Evolutionary conservation across 176 grass and related monocot genomes (phyloP).

Genomic region (Musa itinerans): DNA sequence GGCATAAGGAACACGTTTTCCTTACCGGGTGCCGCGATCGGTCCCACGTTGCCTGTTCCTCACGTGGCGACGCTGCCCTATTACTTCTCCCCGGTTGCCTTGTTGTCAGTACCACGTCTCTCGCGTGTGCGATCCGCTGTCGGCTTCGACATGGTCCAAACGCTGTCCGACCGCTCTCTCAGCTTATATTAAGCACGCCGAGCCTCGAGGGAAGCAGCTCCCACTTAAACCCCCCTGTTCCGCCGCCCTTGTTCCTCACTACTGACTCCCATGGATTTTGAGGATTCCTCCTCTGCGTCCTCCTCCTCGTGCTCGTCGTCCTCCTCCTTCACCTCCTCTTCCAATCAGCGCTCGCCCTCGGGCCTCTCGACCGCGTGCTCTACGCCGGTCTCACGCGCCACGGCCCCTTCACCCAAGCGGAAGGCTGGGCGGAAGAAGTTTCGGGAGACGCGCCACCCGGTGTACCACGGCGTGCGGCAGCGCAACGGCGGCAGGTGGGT

Average conservation of each 20-base stretch:
- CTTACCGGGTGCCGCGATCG: no score
- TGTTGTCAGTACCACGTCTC: background rate
- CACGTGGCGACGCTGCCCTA: no score
- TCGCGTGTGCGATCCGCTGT: background rate
- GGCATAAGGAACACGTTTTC: no score
- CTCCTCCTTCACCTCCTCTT: background rate
- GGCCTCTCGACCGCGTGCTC: conserved; percentile 20
- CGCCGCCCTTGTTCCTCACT: no score
- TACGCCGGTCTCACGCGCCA: conserved; percentile 18
- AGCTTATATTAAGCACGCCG: no score
- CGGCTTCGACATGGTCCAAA: background rate
- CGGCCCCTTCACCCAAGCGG: conserved; percentile 39
- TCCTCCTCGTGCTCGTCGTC: background rate
- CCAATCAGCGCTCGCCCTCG: conserved; percentile 14
- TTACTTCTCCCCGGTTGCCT: no score
- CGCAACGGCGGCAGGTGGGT: conserved; percentile 48
- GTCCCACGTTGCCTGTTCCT: no score
- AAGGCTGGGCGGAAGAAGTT: conserved; percentile 72
- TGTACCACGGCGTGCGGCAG: conserved; percentile 64
- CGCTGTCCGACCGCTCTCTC: background rate
- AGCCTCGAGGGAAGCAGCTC: no score
- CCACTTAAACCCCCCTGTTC: no score
- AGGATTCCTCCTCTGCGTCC: background rate
- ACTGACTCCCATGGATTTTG: background rate
- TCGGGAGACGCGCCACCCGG: conserved; percentile 69